Evolutionary conservation across 1,284 basidiomycete genomes (phyloP), one percentile per base, ranked within the genome.

Genomic region (Sanghuangporus baumii): DNA sequence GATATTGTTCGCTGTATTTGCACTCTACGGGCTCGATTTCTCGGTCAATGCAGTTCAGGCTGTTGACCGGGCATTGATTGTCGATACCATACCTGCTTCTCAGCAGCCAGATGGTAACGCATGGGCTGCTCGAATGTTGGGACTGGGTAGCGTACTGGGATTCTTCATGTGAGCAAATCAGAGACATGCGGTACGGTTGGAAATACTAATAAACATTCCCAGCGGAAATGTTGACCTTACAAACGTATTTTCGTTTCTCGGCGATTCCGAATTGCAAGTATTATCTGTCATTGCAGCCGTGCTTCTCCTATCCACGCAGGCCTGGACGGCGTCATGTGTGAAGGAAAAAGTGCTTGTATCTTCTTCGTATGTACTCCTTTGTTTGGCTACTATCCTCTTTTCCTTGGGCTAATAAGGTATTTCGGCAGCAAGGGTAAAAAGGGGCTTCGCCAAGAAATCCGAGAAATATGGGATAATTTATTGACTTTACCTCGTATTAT

Each of bases 21-120:
- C 94, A 2, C 92, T 99, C 57, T 97, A 93, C 70, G 79, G 89
- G 41, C 89, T 98, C 60, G 96, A 99, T 76, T 97, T 98, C 70
- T 86, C 88, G 31, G 91, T 98, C 66, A 98, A 98, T 71, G 94
- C 89, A 40, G 90, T 94, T 0, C 88, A 90, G 73, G 91, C 93
- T 0, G 83, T 92, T 34, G 91, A 94, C 71, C 88, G 93, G 47
- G 89, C 92, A 0, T 79, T 94, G 5, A 76, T 94, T 16, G 87
- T 95, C 0, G 89, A 91, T 67, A 86, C 78, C 0, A 71, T 90
- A 7, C 88, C 85, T 48, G 79, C 89, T 0, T 74, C 81, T 0
- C 80, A 87, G 55, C 96, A 98, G 73, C 87, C 94, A 7, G 80
- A 84, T 20, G 96, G 90, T 0, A 98, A 96, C 72, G 96, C 96